Base-by-base conservation (phyloP, 164 flowering plant species). In the Dillenia suffruticosa region DNA sequence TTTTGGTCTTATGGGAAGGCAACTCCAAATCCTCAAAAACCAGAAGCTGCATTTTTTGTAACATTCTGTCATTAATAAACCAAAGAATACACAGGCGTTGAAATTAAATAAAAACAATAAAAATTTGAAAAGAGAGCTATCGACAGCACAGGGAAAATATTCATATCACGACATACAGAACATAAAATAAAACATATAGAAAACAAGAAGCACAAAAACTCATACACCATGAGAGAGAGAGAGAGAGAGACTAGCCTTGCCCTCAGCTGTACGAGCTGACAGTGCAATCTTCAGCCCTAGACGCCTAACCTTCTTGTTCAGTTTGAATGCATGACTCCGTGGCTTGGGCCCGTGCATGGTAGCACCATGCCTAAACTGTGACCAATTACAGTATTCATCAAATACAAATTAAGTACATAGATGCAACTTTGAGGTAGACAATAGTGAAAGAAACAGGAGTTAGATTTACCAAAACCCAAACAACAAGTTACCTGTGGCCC, bases 281-380 rank as follows among this genome's bases (percentile, higher is more conserved):
- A 94, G 65, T 46, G 98, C 96, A 73, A 86, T 69, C 82, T 89
- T 91, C 64, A 94, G 75, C 51, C 98, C 98, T 13, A 94, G 76
- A 44, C 97, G 96, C 45, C 98, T 82, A 49, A 94, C 96, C 78
- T 94, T 91, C 72, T 94, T 94, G 62, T 94, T 85, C 65, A 87
- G 69, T 85, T 91, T 91, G 58, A 89, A 61, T 51, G 96, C 98
- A 86, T 94, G 97, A 71, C 96, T 91, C 65, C 91, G 76, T 58
- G 98, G 97, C 73, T 94, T 94, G 46, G 98, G 98, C 9, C 97
- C 98, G 76, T 94, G 98, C 96, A 86, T 91, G 51, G 74, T 69
- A 60, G 81, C 82, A 75, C 98, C 98, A 64, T 79, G 81, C 58
- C 96, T 80, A 50, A 89, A 90, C 98, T 93, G 89, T 84, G 67